Conservation (phyloP, 495 filamentous ascomycete genomes). For the Penicillium tannophilum region DNA sequence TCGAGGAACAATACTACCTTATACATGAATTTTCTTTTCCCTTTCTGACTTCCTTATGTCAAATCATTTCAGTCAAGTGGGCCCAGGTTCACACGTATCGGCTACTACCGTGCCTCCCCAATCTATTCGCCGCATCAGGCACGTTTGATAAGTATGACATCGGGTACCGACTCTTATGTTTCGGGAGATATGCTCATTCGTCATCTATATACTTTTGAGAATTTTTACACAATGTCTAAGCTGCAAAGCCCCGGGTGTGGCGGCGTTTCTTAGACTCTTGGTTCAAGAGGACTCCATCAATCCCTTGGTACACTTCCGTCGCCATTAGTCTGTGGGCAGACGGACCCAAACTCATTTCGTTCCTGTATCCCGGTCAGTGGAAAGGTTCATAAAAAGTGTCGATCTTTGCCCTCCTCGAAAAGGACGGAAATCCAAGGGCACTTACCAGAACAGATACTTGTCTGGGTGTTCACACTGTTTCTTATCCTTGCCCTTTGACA, state of each 20-base stretch:
- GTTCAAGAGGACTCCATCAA: slow-evolving; percentile 40
- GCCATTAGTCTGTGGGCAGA: slow-evolving; percentile 52
- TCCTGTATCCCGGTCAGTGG: slow-evolving; percentile 37
- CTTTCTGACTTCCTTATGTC: neutral
- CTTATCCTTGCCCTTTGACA: slow-evolving; percentile 33
- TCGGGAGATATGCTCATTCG: slow-evolving; percentile 12
- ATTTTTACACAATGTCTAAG: slow-evolving; percentile 28
- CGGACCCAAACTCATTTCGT: slow-evolving; percentile 54
- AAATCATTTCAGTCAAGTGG: slow-evolving; percentile 4
- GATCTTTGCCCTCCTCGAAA: neutral
- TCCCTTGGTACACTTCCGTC: slow-evolving; percentile 47
- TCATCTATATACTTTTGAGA: neutral
- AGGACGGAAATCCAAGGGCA: neutral
- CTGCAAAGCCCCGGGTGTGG: slow-evolving; percentile 29
- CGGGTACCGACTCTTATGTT: slow-evolving; percentile 20
- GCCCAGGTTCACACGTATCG: slow-evolving; percentile 15
- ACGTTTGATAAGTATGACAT: slow-evolving; percentile 7
- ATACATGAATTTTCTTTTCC: neutral
- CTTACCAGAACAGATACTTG: slow-evolving; percentile 57
- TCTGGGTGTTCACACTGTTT: slow-evolving; percentile 46
- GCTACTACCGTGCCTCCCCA: slow-evolving; percentile 27
- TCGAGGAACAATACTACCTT: slow-evolving; percentile 24
- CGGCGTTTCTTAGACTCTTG: slow-evolving; percentile 2
- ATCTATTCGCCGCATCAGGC: slow-evolving; percentile 13
- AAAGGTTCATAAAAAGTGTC: slow-evolving; percentile 1